These are phyloP conservation scores for Cochlearia excelsa DNA, from an alignment of 345 rosid genomes.

Conservation along the genomic window DNA sequence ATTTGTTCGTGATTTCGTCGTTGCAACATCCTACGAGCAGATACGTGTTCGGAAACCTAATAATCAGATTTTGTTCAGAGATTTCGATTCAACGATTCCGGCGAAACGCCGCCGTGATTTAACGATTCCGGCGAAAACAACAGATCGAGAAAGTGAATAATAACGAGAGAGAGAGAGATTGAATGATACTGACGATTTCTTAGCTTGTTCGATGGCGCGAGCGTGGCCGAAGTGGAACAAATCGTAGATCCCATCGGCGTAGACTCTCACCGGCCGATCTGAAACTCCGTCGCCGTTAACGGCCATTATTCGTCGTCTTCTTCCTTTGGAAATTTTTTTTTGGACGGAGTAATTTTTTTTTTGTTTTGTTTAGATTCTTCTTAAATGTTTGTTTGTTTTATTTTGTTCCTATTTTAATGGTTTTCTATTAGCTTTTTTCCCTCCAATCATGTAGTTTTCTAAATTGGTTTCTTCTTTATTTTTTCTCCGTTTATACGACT, in stretches of 20 bases:
- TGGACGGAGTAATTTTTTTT: background rate
- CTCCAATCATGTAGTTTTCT: slow-evolving; percentile 34
- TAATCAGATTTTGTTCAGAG: no score
- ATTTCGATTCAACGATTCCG: no score
- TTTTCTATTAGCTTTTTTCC: slow-evolving; percentile 7
- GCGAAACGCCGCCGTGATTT: no score
- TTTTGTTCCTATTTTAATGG: slow-evolving; percentile 9
- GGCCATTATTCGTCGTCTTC: slow-evolving; percentile 1
- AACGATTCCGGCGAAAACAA: no score
- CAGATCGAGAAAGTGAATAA: no score
- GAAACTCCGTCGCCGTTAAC: slow-evolving; percentile 14
- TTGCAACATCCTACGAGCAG: slow-evolving; percentile 91
- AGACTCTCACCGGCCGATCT: slow-evolving; percentile 68
- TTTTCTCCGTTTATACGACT: background rate
- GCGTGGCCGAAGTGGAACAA: slow-evolving; percentile 98
- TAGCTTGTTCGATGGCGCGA: slow-evolving; percentile 92
- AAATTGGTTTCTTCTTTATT: background rate
- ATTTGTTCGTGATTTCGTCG: slow-evolving; percentile 78
- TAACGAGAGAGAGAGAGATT: background rate
- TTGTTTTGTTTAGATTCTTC: background rate
- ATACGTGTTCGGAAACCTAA: slow-evolving; percentile 75
- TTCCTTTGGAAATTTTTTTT: background rate
- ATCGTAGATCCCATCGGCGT: slow-evolving; percentile 99
- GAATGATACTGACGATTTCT: slow-evolving; percentile 55
- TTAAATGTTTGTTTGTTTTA: background rate